Conservation (phyloP, 2,329 filamentous ascomycete genomes). For the Thermoascus crustaceus region DNA sequence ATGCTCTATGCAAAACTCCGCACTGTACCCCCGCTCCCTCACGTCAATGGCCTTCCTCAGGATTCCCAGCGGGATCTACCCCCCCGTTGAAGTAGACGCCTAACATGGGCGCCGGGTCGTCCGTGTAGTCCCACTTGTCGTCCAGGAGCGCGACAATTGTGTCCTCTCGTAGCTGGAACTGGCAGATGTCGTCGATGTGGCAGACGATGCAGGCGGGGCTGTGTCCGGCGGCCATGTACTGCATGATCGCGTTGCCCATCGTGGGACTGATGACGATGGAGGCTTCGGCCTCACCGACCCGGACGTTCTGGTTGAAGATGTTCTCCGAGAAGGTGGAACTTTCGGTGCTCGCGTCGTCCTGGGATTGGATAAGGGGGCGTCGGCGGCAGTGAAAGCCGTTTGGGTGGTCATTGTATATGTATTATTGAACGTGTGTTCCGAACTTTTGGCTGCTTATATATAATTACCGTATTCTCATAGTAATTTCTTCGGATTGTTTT, state of each 20-base stretch:
- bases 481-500: slow-evolving; percentile 11
- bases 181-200: background rate
- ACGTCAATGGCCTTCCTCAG: background rate
- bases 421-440: too few species aligned
- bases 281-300: background rate
- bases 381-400: too few species aligned
- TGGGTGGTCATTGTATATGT: too few species aligned
- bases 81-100: background rate
- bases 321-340: too few species aligned
- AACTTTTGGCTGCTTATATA: slow-evolving; percentile 9
- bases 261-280: background rate
- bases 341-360: too few species aligned
- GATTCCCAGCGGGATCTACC: slow-evolving; percentile 1
- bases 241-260: background rate
- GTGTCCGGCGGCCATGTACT: background rate
- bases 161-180: background rate
- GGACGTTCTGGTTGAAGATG: background rate
- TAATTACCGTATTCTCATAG: slow-evolving; percentile 8
- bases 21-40: background rate
- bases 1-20: background rate
- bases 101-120: background rate
- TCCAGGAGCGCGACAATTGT: background rate
- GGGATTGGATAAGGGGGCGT: too few species aligned
- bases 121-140: background rate
- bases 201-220: background rate